Percentiles rank a stretch among this genome's conserved stretches.
These are phyloP conservation scores for Neurospora sublineolata DNA, from an alignment of 495 filamentous ascomycete species.

Conservation along the genomic window DNA sequence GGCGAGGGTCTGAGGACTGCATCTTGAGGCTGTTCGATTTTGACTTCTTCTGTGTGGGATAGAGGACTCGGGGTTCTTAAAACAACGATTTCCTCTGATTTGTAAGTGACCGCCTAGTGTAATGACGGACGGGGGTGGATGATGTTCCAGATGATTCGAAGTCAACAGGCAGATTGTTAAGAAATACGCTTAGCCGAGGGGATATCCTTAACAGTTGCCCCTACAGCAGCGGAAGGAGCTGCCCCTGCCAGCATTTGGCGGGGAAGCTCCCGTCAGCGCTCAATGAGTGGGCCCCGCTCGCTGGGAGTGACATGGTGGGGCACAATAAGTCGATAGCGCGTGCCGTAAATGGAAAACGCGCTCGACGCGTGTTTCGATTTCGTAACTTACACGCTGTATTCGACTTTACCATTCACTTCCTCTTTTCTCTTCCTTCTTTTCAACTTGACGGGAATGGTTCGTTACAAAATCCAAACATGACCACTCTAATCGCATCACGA, in stretches of 20 bases:
- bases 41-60: neutral
- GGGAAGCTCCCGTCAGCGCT: neutral
- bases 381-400: neutral
- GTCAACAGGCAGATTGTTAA: neutral
- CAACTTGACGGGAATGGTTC: neutral
- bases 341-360: slow-evolving; percentile 23
- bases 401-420: neutral
- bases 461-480: slow-evolving; percentile 21
- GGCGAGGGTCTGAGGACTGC: slow-evolving; percentile 26
- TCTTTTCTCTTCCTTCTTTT: neutral
- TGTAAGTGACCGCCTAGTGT: neutral
- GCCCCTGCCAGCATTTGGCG: slow-evolving; percentile 7
- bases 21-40: slow-evolving; percentile 5
- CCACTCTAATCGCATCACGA: slow-evolving; percentile 35
- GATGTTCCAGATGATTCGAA: neutral
- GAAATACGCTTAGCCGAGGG: fast-evolving
- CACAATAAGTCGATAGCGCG: neutral
- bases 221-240: neutral
- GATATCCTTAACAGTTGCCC: neutral
- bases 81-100: neutral
- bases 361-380: slow-evolving; percentile 19
- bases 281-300: neutral
- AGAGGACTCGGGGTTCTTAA: neutral
- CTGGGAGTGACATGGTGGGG: slow-evolving; percentile 5
- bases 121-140: neutral